Evolutionary conservation across 441 rosid species (phyloP).

Genomic region (Rhodomyrtus psidioides): DNA sequence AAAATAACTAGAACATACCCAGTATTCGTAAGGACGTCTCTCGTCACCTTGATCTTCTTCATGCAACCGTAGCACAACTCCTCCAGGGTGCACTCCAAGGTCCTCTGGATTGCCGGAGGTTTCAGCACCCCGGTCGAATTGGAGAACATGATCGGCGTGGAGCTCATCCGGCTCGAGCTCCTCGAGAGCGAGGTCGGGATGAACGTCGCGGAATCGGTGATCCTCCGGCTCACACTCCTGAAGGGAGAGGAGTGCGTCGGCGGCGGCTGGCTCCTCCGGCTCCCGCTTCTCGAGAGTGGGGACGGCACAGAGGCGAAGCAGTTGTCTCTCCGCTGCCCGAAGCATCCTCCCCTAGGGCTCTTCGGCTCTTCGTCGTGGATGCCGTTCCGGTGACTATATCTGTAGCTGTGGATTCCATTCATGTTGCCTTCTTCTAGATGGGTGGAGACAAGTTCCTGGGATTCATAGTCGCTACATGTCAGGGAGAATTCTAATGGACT

Average conservation of each 20-base stretch:
- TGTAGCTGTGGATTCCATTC: conserved; percentile 27
- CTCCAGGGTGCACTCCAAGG: conserved; percentile 76
- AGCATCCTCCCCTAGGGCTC: conserved; percentile 1
- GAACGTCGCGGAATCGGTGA: not conserved
- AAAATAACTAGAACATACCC: conserved; percentile 37
- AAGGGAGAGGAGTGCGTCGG: not conserved
- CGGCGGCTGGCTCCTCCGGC: conserved; percentile 6
- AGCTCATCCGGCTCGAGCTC: not conserved
- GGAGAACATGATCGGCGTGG: conserved; percentile 62
- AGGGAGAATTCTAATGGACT: not conserved
- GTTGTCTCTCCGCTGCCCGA: conserved; percentile 19
- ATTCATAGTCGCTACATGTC: not conserved
- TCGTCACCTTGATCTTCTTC: conserved; percentile 64
- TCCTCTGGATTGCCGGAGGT: conserved; percentile 48
- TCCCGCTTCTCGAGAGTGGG: conserved; percentile 21
- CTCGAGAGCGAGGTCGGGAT: not conserved
- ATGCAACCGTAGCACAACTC: conserved; percentile 73
- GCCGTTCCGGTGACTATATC: conserved; percentile 14
- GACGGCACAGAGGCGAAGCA: conserved; percentile 16
- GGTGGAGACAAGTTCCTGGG: conserved; percentile 8
- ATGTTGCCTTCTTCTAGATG: conserved; percentile 19
- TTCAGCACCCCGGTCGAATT: conserved; percentile 51
- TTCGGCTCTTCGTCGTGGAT: not conserved
- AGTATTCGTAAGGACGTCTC: conserved; percentile 48
- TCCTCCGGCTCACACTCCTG: not conserved